A percentile compares a stretch with the other conserved stretches of the same genome.
These are phyloP conservation scores for Zymoseptoria tritici DNA, from an alignment of 2,329 filamentous ascomycete genomes.

Conservation along the genomic window DNA sequence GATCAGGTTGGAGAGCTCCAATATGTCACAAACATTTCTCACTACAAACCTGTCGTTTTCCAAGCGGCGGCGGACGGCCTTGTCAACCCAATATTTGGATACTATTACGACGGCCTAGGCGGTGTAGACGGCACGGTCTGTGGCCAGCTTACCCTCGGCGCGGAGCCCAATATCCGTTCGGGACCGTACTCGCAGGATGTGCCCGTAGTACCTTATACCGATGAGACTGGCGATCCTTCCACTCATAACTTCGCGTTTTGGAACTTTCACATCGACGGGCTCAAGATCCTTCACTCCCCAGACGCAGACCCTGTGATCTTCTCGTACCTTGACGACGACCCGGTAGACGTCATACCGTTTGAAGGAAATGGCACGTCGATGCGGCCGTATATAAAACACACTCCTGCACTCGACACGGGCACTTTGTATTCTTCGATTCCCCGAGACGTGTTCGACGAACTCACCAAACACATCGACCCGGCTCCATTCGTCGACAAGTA, in stretches of 20 bases:
- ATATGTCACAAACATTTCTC: neutral
- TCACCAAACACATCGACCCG: neutral
- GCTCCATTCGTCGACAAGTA: neutral
- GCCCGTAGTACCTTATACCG: neutral
- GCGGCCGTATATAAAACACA: neutral
- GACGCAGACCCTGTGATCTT: neutral
- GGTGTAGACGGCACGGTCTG: neutral
- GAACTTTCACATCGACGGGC: neutral
- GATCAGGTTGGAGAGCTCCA: neutral
- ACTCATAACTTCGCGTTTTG: neutral
- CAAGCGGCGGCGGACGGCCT: neutral
- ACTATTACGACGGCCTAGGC: neutral
- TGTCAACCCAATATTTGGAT: neutral
- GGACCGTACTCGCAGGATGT: neutral
- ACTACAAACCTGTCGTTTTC: neutral
- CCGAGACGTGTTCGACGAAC: neutral
- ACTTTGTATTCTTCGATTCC: neutral
- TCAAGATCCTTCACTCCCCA: neutral
- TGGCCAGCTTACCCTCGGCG: neutral
- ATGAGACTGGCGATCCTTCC: neutral
- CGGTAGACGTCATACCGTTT: neutral
- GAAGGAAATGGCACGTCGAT: neutral
- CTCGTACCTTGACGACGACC: neutral
- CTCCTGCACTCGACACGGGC: neutral
- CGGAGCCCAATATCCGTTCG: neutral